Conservation (phyloP, 257 asterid genomes). For the Agastache rugosa region DNA sequence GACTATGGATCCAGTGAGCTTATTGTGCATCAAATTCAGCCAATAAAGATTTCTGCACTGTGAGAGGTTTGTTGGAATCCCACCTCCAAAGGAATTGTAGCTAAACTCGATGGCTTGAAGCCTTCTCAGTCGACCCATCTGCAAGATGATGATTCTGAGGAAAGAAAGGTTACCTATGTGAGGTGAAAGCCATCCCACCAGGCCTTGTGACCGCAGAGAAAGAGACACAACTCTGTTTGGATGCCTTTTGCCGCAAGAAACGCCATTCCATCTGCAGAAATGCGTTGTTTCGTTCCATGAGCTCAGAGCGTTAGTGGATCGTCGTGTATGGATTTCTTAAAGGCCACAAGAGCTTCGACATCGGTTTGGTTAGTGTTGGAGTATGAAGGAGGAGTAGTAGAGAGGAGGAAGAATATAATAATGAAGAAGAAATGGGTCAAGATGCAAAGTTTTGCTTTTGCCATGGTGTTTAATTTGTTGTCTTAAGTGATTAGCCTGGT, state of each 20-base stretch:
- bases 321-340: neutral
- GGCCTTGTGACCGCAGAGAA: neutral
- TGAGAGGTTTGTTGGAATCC: neutral
- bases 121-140: neutral
- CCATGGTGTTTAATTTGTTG: neutral
- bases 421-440: too few species aligned
- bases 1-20: neutral
- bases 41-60: neutral
- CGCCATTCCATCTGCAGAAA: slow-evolving; percentile 11
- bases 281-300: neutral
- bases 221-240: neutral
- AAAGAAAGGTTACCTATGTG: neutral
- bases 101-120: neutral
- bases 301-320: neutral
- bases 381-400: neutral
- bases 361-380: neutral
- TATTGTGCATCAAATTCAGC: neutral
- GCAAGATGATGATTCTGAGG: neutral
- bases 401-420: neutral
- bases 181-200: neutral
- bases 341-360: neutral
- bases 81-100: neutral
- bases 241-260: neutral
- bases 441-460: neutral
- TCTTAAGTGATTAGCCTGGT: too few species aligned